Base-by-base conservation (phyloP, 2,329 filamentous ascomycete genomes). In the Penicillium italicum region DNA sequence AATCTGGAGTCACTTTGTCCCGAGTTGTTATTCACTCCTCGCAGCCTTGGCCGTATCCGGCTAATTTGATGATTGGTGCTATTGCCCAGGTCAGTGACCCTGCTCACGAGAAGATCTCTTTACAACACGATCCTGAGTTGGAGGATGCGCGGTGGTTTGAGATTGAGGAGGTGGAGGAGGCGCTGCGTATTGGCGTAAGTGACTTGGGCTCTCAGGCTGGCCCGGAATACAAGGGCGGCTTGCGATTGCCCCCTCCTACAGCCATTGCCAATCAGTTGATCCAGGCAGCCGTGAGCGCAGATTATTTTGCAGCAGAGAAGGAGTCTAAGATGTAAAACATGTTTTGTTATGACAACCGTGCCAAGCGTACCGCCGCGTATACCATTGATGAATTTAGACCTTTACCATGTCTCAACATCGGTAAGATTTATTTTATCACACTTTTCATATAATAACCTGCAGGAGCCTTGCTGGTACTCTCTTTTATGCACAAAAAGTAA, bases 221-320 rank as follows among this genome's bases (percentile, higher is more conserved):
- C 0, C 76, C 82, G 38, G 87, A 81, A 11, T 92, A 91, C 68
- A 87, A 85, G 69, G 91, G 91, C 0, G 84, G 81, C 4, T 73
- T 99, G 76, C 83, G 90, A 53, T 74, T 99, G 69, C 94, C 94
- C 43, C 91, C 91, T 2, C 77, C 81, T 56, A 96, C 91, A 34
- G 93, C 94, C 1, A 97, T 99, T 80, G 94, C 94, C 16, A 89
- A 97, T 73, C 89, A 92, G 71, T 75, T 97, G 69, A 85, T 99
- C 65, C 81, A 79, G 50, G 90, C 91, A 1, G 91, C 96, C 14
- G 83, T 87, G 0, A 84, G 86, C 48, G 69, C 69, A 50, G 91
- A 91, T 0, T 94, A 89, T 70, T 76, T 89, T 57, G 80, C 79
- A 11, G 79, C 77, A 2, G 74, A 57, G 14, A 87, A 84, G 72